Base-by-base conservation (phyloP, 305 asterid species). In the Fraxinus platypoda region DNA sequence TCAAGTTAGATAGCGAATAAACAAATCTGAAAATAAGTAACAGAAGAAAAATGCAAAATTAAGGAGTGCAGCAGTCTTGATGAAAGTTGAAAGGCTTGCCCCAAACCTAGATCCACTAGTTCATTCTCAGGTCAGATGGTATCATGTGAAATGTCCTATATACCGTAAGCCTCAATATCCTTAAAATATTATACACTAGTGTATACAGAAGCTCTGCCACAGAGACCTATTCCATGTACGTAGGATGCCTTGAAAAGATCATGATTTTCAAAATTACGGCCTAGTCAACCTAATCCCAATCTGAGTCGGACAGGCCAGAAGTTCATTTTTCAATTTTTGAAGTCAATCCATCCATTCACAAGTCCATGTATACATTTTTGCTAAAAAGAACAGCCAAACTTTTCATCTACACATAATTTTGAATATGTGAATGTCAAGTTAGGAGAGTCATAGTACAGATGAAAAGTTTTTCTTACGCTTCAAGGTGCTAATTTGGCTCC, bases 401-500 rank as follows among this genome's bases (percentile, higher is more conserved):
- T 77, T 49, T 54, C 75, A 70, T 68, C 81, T 17, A 3, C 17
- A 19, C 28, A 15, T 46, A 23, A 46, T 31, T 30, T 25, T n/a
- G 75, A 25, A 13, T 13, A 28, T 5, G 38, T 31, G 68, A 25
- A 43, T 35, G 38, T 28, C 35, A 57, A 81, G 33, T 31, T 19
- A 59, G 49, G 57, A 72, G 66, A 41, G 71, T 43, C 34, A 81
- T n/a, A 34, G 15, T 38, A 64, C 33, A 81, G 37, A 54, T 73
- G 75, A 66, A 38, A 34, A 57, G 37, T 54, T 82, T 83, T 83
- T 41, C 99, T 81, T 90, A 95, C 98, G 94, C 33, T 13, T 75
- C 88, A 95, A 90, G 33, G 15, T 26, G 21, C 12, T 85, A 78
- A 95, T 92, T 73, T 94, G 88, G 17, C 75, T 78, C 99, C 99